phyloP scores from a whole-genome alignment of 2,329 filamentous ascomycete genomes.

The Diaporthe aspalathi region DNA sequence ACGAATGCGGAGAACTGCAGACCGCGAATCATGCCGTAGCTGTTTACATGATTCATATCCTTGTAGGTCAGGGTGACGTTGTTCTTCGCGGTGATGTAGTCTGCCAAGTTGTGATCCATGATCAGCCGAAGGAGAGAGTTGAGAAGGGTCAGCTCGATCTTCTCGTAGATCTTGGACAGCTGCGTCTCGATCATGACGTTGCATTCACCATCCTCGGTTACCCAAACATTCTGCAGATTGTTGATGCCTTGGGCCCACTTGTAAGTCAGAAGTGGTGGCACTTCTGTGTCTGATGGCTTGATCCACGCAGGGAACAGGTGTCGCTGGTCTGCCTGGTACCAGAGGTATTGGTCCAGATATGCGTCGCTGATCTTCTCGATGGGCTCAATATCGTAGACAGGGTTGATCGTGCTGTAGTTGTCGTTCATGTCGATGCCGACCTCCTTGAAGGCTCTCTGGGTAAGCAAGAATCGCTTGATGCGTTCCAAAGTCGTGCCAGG shows the following conservation, averaged over 20 bases:
- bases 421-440: conserved; percentile 99
- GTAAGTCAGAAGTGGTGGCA: conserved; percentile 92
- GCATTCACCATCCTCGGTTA: conserved; percentile 91
- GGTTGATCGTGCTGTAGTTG: conserved; percentile 99
- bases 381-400: conserved; percentile 97
- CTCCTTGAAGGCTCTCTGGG: conserved; percentile 98
- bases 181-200: conserved; percentile 99
- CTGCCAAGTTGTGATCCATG: conserved; percentile 99
- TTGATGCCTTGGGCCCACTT: conserved; percentile 99
- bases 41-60: conserved; percentile 99
- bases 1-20: conserved; percentile 98
- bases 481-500: conserved; percentile 94
- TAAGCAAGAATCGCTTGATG: conserved; percentile 97
- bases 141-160: conserved; percentile 95
- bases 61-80: conserved; percentile 99
- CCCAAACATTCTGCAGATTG: conserved; percentile 96
- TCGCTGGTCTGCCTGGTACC: conserved; percentile 98
- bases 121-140: conserved; percentile 93
- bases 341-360: conserved; percentile 97
- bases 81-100: conserved; percentile 99
- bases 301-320: conserved; percentile 99
- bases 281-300: conserved; percentile 98
- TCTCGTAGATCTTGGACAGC: conserved; percentile 99
- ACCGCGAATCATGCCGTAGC: conserved; percentile 97
- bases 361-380: conserved; percentile 99